Percentiles rank a stretch among this genome's conserved stretches.
These are phyloP conservation scores for Colletotrichum karsti DNA, from an alignment of 2,329 filamentous ascomycete genomes.

Conservation along the genomic window DNA sequence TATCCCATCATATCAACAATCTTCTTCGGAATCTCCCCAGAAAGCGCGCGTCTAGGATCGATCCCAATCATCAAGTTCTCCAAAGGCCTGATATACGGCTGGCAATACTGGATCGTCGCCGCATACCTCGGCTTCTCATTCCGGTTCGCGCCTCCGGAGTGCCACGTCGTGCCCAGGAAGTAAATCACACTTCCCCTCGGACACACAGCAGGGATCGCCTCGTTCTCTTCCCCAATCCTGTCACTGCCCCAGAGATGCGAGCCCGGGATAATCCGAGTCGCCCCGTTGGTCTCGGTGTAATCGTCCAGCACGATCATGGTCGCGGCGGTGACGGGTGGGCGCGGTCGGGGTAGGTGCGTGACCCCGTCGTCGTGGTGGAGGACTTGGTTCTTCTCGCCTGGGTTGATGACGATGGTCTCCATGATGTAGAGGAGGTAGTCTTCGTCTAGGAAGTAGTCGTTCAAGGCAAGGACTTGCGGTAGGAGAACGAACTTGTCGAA, in stretches of 20 bases:
- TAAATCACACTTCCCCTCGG: slow-evolving; percentile 45
- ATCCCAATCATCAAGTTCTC: slow-evolving; percentile 47
- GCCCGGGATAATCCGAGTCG: slow-evolving; percentile 43
- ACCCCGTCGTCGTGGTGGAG: slow-evolving; percentile 43
- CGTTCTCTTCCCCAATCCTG: slow-evolving; percentile 32
- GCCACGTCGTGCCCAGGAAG: slow-evolving; percentile 45
- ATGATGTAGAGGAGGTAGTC: slow-evolving; percentile 45
- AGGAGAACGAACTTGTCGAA: slow-evolving; percentile 47
- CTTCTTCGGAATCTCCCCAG: slow-evolving; percentile 30
- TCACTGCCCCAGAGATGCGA: slow-evolving; percentile 43
- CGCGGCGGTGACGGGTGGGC: slow-evolving; percentile 40
- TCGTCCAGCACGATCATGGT: slow-evolving; percentile 40
- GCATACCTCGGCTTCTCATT: slow-evolving; percentile 40
- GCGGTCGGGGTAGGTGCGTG: slow-evolving; percentile 42
- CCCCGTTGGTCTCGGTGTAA: slow-evolving; percentile 42
- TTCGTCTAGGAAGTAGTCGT: slow-evolving; percentile 48
- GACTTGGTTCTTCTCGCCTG: slow-evolving; percentile 43
- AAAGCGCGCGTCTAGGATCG: slow-evolving; percentile 30
- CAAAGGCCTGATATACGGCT: slow-evolving; percentile 46
- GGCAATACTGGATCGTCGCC: slow-evolving; percentile 49
- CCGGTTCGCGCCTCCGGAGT: slow-evolving; percentile 44
- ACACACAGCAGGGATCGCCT: slow-evolving; percentile 41
- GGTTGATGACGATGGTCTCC: slow-evolving; percentile 47
- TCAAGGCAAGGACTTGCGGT: slow-evolving; percentile 44
- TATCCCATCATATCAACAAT: slow-evolving; percentile 36